Base-by-base conservation (phyloP, 208 protist species). In the Leishmania tropica region DNA sequence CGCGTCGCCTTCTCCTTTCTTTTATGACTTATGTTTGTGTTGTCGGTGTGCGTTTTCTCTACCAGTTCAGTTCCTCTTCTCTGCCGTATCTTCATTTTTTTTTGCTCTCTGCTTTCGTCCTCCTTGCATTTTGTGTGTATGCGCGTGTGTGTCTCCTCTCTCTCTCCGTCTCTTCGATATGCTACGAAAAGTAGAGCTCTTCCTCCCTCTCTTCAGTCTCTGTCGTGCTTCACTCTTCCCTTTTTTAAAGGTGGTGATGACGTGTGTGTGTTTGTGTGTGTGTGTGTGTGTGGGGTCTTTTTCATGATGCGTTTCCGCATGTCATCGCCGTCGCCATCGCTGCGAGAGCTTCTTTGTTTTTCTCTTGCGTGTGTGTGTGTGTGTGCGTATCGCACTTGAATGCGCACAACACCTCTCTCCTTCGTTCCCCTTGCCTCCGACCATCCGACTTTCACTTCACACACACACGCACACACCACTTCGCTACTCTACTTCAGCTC, bases 161-260 rank as follows among this genome's bases (percentile, higher is more conserved):
- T 31, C 58, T 64, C 58, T 68, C 31, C 13, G 2, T 68, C 31
- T 68, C 62, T 1, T 40, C 31, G 8, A 21, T 40, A 17, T 68
- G n/a, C 62, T 21, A 68, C 62, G 8, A 40, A 68, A 77, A 0
- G 13, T 58, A 21, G 53, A 62, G 62, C 67, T 75, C 62, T 81
- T 13, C 77, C 73, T 83, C 60, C 53, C 75, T 75, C 31, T 74
- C 31, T 80, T 47, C 74, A 54, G 65, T 48, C 37, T 74, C 58
- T 67, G 51, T 37, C 24, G 48, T 75, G 40, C 21, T 81, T 60
- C 28, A 19, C 47, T 42, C 15, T 81, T 75, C 35, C 65, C 13
- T 45, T 75, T 21, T 48, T 0, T 48, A 11, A 48, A 10, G 0
- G 10, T 11, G 45, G 45, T 8, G 45, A 10, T 45, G 42, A 0